A percentile compares a stretch with the other conserved stretches of the same genome.
phyloP scores from a whole-genome alignment of 441 rosid genomes.

The Bocquillonia castaneifolia region DNA sequence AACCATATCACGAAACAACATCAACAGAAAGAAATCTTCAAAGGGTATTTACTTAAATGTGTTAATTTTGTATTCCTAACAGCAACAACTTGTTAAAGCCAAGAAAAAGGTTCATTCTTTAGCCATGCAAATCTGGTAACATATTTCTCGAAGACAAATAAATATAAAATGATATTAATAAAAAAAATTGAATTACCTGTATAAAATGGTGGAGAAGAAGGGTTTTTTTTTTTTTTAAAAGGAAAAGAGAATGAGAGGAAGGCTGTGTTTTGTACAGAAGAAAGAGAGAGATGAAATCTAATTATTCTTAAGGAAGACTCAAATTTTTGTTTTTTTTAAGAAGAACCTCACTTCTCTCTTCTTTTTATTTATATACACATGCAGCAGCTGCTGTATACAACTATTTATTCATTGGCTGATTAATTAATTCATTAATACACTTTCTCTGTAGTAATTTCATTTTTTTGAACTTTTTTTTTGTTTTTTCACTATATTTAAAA shows the following conservation, averaged over 20 bases:
- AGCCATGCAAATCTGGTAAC: neutral
- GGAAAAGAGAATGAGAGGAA: neutral
- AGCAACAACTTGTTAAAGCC: too few relatives aligned
- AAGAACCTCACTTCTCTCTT: neutral
- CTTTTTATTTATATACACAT: neutral
- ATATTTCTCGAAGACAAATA: neutral
- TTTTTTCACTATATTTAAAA: too few relatives aligned
- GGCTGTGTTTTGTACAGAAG: neutral
- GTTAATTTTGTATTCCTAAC: too few relatives aligned
- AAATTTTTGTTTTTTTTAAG: too few relatives aligned
- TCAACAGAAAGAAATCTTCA: neutral
- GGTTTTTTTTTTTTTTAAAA: neutral
- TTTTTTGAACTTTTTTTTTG: too few relatives aligned
- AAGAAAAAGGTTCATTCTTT: too few relatives aligned
- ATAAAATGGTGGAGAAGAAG: neutral
- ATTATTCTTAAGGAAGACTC: neutral
- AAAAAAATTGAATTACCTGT: conserved; percentile 8
- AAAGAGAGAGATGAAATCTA: neutral
- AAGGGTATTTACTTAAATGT: neutral
- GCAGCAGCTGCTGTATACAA: too few relatives aligned
- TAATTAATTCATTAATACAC: too few relatives aligned
- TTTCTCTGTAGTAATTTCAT: too few relatives aligned
- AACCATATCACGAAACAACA: too few relatives aligned
- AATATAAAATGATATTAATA: neutral
- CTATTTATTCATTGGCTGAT: too few relatives aligned